Percentiles rank a stretch among this genome's conserved stretches.
Conservation (phyloP, 192 early-diverging fungal genomes). For the Backusella luteola region DNA sequence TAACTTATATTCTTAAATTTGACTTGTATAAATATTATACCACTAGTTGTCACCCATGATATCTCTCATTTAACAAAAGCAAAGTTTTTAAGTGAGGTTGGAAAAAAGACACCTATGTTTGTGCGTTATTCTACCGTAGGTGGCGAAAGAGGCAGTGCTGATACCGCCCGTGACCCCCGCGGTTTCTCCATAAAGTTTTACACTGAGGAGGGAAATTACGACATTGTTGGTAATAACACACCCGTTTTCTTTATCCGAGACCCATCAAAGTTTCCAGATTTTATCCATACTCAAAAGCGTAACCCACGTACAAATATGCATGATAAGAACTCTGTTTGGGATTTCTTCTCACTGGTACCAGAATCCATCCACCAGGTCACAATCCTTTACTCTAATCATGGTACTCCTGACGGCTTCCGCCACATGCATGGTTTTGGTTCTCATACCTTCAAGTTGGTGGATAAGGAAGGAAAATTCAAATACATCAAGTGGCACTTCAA, state of each 20-base stretch:
- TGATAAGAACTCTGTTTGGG: constrained; percentile 72
- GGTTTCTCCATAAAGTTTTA: constrained; percentile 85
- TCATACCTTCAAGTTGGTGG: constrained; percentile 75
- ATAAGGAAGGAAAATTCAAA: constrained; percentile 59
- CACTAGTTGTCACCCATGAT: constrained; percentile 67
- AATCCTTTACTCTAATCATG: constrained; percentile 81
- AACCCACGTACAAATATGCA: constrained; percentile 72
- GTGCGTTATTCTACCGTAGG: constrained; percentile 80
- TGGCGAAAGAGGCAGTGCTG: constrained; percentile 70
- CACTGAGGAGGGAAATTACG: constrained; percentile 83
- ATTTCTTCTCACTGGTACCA: constrained; percentile 73
- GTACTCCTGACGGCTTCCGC: constrained; percentile 73
- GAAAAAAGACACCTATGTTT: constrained; percentile 80
- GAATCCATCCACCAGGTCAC: constrained; percentile 81
- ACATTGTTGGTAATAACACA: constrained; percentile 85
- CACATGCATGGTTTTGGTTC: constrained; percentile 82
- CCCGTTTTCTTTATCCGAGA: constrained; percentile 84
- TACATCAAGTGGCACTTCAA: constrained; percentile 89
- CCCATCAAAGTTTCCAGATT: constrained; percentile 77
- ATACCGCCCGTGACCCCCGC: constrained; percentile 77
- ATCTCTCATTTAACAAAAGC: constrained; percentile 67
- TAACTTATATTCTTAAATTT: background rate
- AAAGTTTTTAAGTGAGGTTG: constrained; percentile 65
- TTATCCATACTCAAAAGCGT: constrained; percentile 84
- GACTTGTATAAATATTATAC: background rate